Base-by-base conservation (phyloP, 1,284 basidiomycete genomes). In the Rugosomyces carneus region DNA sequence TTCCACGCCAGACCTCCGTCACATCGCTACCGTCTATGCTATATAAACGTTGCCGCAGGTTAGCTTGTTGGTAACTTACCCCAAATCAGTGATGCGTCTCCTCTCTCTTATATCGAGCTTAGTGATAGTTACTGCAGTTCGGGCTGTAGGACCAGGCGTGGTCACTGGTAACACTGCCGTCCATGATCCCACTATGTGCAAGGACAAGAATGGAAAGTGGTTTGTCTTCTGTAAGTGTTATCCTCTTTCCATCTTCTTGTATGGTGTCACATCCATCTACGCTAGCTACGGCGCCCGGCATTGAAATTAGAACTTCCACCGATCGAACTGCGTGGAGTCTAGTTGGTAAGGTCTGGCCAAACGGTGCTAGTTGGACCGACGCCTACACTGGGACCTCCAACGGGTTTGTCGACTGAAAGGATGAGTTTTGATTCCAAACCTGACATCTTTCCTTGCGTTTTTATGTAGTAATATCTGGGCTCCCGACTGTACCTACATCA, bases 131-230 rank as follows among this genome's bases (percentile, higher is more conserved):
- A 35, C n/a, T 9, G 39, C 46, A 15, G 36, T 11, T 15, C n/a
- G 29, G 26, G 48, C 53, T 2, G 45, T 51, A 27, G 67, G 65
- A 5, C 73, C 73, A 18, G 69, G 67, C 1, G 46, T 43, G 2
- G 72, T 76, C 19, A 73, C 71, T 0, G 73, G 73, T 6, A 66
- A 72, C 48, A 72, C 67, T 13, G 60, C 66, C 4, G 68, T 70
- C 5, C 69, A 71, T 48, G 72, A 75, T 54, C 74, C 73, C 16
- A 70, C 72, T 0, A 69, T 78, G 59, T 78, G 76, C 62, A 75
- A 72, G 51, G 75, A 77, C 54, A 63, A 60, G 37, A 58, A 56
- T 32, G 75, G 75, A 37, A 75, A 61, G 50, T 78, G 74, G 51
- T 80, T 69, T 51, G 57, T 78, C 16, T 78, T 76, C 54, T 72